Evolutionary conservation across 352 stramenopile genomes (phyloP).

Genomic region (Phytophthora hibernalis): DNA sequence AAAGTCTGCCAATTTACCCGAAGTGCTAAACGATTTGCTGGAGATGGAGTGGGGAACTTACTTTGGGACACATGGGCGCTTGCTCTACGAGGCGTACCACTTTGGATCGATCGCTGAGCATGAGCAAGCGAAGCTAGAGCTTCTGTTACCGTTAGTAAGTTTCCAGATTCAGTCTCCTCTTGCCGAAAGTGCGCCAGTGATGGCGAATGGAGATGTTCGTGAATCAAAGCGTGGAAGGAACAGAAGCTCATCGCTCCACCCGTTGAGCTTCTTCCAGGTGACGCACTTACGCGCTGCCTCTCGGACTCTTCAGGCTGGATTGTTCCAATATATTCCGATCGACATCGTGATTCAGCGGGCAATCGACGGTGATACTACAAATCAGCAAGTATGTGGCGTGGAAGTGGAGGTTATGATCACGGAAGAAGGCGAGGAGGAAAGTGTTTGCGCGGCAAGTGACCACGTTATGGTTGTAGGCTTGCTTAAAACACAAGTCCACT

Average conservation of each 20-base stretch:
- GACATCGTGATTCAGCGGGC: slow-evolving; percentile 21
- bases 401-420: slow-evolving; percentile 45
- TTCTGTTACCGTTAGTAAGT: slow-evolving; percentile 39
- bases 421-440: slow-evolving; percentile 40
- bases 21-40: slow-evolving; percentile 47
- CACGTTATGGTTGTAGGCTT: slow-evolving; percentile 50
- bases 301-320: slow-evolving; percentile 10
- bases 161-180: slow-evolving; percentile 37
- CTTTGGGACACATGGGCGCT: slow-evolving; percentile 49
- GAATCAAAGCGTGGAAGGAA: slow-evolving; percentile 12
- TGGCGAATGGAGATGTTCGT: slow-evolving; percentile 17
- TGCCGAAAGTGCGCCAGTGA: neutral
- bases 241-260: slow-evolving; percentile 16
- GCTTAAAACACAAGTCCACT: slow-evolving; percentile 41
- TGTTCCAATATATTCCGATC: slow-evolving; percentile 43
- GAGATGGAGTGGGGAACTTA: slow-evolving; percentile 65
- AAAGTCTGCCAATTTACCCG: slow-evolving; percentile 19
- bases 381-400: slow-evolving; percentile 16
- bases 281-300: slow-evolving; percentile 20
- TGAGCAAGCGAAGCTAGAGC: slow-evolving; percentile 31
- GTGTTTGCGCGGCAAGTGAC: slow-evolving; percentile 17
- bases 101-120: slow-evolving; percentile 18
- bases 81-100: slow-evolving; percentile 35
- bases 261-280: slow-evolving; percentile 33
- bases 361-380: neutral